phyloP scores from a whole-genome alignment of 139 green algal genomes.

The Yamagishiella unicocca region DNA sequence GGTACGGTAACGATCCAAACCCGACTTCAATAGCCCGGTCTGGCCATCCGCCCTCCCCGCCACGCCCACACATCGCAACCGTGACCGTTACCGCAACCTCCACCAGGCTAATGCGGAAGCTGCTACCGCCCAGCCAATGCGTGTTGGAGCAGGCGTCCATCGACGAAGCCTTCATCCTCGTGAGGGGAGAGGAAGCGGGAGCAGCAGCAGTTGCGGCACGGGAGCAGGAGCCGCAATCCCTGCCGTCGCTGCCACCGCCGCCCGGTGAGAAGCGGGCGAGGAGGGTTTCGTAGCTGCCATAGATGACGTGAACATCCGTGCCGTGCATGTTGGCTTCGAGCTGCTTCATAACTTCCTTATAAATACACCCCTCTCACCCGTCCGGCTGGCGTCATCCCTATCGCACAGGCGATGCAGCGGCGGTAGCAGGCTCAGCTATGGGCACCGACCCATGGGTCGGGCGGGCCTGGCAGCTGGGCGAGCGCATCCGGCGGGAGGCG shows the following conservation, averaged over 20 bases:
- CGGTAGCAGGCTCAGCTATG: too few species aligned
- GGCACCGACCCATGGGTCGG: not conserved
- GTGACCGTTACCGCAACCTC: not conserved
- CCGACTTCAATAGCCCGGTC: not conserved
- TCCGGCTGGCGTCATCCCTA: too few species aligned
- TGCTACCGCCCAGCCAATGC: not conserved
- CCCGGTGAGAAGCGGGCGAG: too few species aligned
- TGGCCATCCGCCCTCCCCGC: not conserved
- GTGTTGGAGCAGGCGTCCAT: conserved; percentile 75
- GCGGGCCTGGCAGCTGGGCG: not conserved
- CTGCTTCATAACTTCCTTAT: too few species aligned
- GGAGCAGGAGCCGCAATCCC: not conserved
- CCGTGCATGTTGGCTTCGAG: too few species aligned
- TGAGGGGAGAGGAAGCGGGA: not conserved
- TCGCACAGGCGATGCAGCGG: too few species aligned
- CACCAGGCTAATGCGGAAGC: conserved; percentile 3
- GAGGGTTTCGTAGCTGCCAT: too few species aligned
- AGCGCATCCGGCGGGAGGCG: not conserved
- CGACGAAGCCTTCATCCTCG: conserved; percentile 77
- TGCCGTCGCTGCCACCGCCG: not conserved
- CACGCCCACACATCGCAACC: not conserved
- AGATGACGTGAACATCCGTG: too few species aligned
- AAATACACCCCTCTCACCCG: too few species aligned
- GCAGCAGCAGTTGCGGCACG: not conserved
- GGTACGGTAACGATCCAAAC: not conserved